phyloP scores from a whole-genome alignment of 2,329 filamentous ascomycete species.

The Botrytis porri region DNA sequence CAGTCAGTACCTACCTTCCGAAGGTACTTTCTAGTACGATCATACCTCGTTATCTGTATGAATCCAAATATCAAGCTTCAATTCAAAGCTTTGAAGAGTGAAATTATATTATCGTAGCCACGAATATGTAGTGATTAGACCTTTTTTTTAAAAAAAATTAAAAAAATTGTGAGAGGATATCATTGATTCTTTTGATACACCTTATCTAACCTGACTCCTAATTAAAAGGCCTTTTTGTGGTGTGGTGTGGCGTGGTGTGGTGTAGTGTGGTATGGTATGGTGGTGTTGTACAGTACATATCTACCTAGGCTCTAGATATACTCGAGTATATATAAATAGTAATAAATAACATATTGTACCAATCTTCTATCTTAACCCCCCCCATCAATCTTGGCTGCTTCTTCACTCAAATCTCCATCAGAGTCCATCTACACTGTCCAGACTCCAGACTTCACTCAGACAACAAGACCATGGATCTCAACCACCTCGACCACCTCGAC shows the following conservation, averaged over 20 bases:
- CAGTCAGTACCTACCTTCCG: too few relatives aligned
- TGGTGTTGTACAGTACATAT: too few relatives aligned
- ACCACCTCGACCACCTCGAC: background rate
- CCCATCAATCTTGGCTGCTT: background rate
- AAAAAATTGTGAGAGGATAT: background rate
- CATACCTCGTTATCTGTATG: background rate
- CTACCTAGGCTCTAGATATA: too few relatives aligned
- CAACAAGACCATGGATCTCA: background rate
- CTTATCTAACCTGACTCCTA: background rate
- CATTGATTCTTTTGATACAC: background rate
- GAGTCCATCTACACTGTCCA: background rate
- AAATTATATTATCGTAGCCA: background rate
- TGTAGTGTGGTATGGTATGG: too few relatives aligned
- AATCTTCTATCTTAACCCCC: background rate
- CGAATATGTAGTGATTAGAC: background rate
- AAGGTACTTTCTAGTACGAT: too few relatives aligned
- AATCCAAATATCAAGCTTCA: background rate
- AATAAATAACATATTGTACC: too few relatives aligned
- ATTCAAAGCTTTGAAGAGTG: background rate
- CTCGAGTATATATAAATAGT: too few relatives aligned
- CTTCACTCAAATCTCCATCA: background rate
- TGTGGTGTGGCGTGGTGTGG: too few relatives aligned
- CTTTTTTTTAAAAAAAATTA: background rate
- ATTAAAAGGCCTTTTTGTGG: background rate
- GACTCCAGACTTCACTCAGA: background rate